Evolutionary conservation across 2,329 filamentous ascomycete species (phyloP).

Genomic region (Rutstroemia sp.): DNA sequence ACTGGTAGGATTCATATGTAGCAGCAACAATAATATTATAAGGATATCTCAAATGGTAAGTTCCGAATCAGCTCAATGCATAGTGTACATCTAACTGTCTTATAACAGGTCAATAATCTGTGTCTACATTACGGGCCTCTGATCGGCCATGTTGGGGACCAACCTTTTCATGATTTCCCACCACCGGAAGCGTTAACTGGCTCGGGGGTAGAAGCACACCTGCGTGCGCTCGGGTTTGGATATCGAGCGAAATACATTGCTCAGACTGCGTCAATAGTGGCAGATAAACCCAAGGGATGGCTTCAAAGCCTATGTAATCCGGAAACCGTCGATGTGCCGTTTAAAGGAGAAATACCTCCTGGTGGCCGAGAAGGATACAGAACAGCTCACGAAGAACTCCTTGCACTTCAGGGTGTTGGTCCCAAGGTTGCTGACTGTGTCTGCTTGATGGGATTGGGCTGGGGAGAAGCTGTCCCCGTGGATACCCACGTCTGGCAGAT

Average conservation of each 20-base stretch:
- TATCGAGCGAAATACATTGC: constrained; percentile 92
- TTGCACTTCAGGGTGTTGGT: constrained; percentile 78
- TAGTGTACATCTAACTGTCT: neutral
- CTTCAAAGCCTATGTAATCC: constrained; percentile 72
- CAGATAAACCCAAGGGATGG: constrained; percentile 63
- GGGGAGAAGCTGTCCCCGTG: constrained; percentile 90
- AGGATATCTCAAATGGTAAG: constrained; percentile 89
- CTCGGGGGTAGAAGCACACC: constrained; percentile 67
- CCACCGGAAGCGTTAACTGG: constrained; percentile 64
- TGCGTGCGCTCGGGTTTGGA: constrained; percentile 82
- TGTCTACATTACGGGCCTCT: constrained; percentile 78
- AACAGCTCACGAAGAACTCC: constrained; percentile 74
- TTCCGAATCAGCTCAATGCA: neutral
- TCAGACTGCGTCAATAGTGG: constrained; percentile 71
- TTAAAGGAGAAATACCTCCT: constrained; percentile 39
- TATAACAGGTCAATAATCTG: constrained; percentile 65
- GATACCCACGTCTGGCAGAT: constrained; percentile 99
- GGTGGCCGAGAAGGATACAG: constrained; percentile 51
- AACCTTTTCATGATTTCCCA: constrained; percentile 83
- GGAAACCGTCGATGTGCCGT: constrained; percentile 65
- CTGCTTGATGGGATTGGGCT: constrained; percentile 90
- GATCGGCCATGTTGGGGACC: constrained; percentile 61
- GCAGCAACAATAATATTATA: constrained; percentile 96
- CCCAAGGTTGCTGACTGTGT: constrained; percentile 98
- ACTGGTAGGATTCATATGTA: constrained; percentile 91